Percentiles rank a stretch among this genome's conserved stretches.
Conservation (phyloP, 768 basidiomycete genomes). For the Psilocybe subaeruginosa region DNA sequence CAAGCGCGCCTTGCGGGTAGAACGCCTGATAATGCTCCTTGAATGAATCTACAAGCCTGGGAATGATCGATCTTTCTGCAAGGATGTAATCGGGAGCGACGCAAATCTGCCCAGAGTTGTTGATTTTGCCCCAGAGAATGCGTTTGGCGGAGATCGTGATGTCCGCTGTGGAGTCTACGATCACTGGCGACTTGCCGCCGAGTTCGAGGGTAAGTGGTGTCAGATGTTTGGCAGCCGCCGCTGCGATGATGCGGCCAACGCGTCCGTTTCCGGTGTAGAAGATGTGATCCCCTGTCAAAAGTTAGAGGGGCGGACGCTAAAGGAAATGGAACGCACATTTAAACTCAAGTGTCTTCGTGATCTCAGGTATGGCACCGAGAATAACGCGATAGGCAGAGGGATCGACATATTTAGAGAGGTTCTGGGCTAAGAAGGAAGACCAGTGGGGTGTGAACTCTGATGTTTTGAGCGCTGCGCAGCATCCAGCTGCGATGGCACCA, state of each 20-base stretch:
- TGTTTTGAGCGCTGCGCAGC: constrained; percentile 66
- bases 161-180: constrained; percentile 39
- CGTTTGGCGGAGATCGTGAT: constrained; percentile 61
- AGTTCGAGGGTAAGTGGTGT: constrained; percentile 62
- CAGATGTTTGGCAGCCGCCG: constrained; percentile 55
- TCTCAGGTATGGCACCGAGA: constrained; percentile 61
- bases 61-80: constrained; percentile 42
- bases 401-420: constrained; percentile 57
- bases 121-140: constrained; percentile 66
- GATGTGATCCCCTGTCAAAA: constrained; percentile 35
- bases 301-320: not conserved
- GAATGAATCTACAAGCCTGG: constrained; percentile 48
- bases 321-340: constrained; percentile 33
- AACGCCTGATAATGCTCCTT: constrained; percentile 47
- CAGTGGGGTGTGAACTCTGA: constrained; percentile 62
- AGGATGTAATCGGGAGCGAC: constrained; percentile 55
- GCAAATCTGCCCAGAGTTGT: constrained; percentile 74
- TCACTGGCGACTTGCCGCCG: constrained; percentile 53
- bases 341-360: constrained; percentile 51
- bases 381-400: constrained; percentile 53
- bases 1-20: constrained; percentile 56
- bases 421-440: constrained; percentile 50
- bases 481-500: constrained; percentile 78
- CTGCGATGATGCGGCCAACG: constrained; percentile 50
- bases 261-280: constrained; percentile 51